Conservation (phyloP, 1,284 basidiomycete species). For the Pseudozyma sp. region DNA sequence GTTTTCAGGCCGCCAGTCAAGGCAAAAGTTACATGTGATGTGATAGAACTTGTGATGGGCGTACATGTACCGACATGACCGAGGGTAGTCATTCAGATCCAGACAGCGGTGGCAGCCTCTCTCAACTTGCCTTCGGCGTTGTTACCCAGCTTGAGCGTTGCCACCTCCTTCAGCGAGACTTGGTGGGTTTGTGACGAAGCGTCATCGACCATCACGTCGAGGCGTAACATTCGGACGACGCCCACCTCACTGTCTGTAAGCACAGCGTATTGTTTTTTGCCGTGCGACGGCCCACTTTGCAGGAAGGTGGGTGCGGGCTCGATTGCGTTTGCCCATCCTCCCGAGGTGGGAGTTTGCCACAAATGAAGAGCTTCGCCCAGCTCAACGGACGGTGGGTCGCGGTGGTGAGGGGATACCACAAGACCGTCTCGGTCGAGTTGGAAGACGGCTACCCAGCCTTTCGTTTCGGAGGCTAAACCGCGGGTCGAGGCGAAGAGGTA, state of each 20-base stretch:
- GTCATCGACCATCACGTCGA: slow-evolving; percentile 22
- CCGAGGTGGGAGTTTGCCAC: slow-evolving; percentile 68
- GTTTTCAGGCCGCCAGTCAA: too few relatives aligned
- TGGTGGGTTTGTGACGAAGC: too few relatives aligned
- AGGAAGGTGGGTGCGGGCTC: slow-evolving; percentile 65
- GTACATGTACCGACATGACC: too few relatives aligned
- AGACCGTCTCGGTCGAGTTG: slow-evolving; percentile 59
- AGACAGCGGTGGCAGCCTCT: slow-evolving; percentile 52
- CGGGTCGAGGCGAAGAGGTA: slow-evolving; percentile 70
- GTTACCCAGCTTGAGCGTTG: slow-evolving; percentile 38
- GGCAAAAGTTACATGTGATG: too few relatives aligned
- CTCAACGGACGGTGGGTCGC: neutral
- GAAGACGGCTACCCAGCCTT: slow-evolving; percentile 69
- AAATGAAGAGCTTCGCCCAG: slow-evolving; percentile 42
- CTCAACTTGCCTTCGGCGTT: slow-evolving; percentile 26
- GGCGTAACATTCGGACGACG: slow-evolving; percentile 65
- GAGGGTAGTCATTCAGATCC: slow-evolving; percentile 25
- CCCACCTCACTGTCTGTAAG: slow-evolving; percentile 70
- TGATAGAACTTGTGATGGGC: too few relatives aligned
- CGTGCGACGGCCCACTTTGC: slow-evolving; percentile 14
- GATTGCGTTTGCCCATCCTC: slow-evolving; percentile 71
- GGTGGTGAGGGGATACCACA: slow-evolving; percentile 24
- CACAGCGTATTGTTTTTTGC: slow-evolving; percentile 59
- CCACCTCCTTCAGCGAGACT: slow-evolving; percentile 23
- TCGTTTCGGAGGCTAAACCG: slow-evolving; percentile 63